Percentiles rank a stretch among this genome's conserved stretches.
These are phyloP conservation scores for Fusarium stilboides DNA, from an alignment of 2,329 filamentous ascomycete genomes.

Conservation along the genomic window DNA sequence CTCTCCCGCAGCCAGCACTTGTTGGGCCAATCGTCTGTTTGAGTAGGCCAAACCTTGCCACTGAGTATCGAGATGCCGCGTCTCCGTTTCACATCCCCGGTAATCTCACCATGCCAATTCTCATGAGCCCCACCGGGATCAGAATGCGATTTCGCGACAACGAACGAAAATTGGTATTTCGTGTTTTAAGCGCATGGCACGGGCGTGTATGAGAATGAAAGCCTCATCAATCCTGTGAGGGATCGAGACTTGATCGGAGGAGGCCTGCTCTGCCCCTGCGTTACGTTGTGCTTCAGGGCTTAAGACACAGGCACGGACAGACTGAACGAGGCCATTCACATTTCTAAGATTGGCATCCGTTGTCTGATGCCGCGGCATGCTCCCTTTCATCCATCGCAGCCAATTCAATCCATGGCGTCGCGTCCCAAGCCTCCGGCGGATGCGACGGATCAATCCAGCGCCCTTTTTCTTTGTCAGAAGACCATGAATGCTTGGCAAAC, in stretches of 20 bases:
- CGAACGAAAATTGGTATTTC: constrained; percentile 4
- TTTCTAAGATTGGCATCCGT: background rate
- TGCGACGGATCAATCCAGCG: constrained; percentile 23
- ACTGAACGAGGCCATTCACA: background rate
- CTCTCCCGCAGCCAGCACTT: constrained; percentile 6
- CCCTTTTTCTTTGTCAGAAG: constrained; percentile 38
- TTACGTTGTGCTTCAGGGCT: no score
- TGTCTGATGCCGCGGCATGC: constrained; percentile 30
- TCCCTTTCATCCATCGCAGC: constrained; percentile 2
- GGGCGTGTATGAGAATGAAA: constrained; percentile 4
- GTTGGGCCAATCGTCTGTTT: constrained; percentile 5
- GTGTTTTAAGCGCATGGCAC: background rate
- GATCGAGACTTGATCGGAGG: constrained; percentile 22
- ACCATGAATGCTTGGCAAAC: constrained; percentile 25
- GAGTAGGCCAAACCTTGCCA: background rate
- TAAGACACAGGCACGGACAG: no score
- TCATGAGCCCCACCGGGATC: background rate
- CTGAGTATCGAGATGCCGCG: constrained; percentile 27
- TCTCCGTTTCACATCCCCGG: constrained; percentile 17
- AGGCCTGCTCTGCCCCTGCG: background rate
- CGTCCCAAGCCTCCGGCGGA: constrained; percentile 21
- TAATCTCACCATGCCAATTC: constrained; percentile 13
- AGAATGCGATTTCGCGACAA: background rate
- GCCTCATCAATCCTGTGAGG: constrained; percentile 26
- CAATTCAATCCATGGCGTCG: constrained; percentile 17